Percentiles rank a stretch among this genome's conserved stretches.
phyloP scores from a whole-genome alignment of 2,329 filamentous ascomycete species.

The Dactylellina cionopaga region DNA sequence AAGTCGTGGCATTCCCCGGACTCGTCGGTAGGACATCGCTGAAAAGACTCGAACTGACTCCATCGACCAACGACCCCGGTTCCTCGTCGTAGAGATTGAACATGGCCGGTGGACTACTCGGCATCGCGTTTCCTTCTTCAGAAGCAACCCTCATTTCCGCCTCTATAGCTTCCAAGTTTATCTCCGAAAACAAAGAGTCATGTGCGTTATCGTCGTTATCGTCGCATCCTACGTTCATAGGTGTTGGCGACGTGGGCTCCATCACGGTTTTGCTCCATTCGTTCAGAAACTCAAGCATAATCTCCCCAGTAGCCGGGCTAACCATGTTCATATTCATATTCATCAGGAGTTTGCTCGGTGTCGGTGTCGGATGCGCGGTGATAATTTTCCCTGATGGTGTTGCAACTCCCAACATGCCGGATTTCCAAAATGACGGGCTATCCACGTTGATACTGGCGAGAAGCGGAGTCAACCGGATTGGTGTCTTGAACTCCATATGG shows the following conservation, averaged over 20 bases:
- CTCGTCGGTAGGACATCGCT: conserved; percentile 49
- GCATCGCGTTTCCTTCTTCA: conserved; percentile 60
- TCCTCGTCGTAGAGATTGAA: conserved; percentile 59
- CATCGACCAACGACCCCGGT: conserved; percentile 48
- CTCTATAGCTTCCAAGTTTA: conserved; percentile 55
- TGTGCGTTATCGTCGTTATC: conserved; percentile 61
- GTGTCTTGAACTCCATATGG: conserved; percentile 46
- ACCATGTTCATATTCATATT: conserved; percentile 15
- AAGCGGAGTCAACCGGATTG: conserved; percentile 41
- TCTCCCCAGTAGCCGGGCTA: conserved; percentile 46
- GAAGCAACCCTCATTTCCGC: conserved; percentile 49
- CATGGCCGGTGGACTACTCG: conserved; percentile 62
- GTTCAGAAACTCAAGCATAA: conserved; percentile 48
- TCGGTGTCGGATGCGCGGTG: conserved; percentile 43
- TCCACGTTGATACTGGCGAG: conserved; percentile 51
- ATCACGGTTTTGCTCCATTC: conserved; percentile 50
- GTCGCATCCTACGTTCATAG: conserved; percentile 58
- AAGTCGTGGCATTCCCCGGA: conserved; percentile 32
- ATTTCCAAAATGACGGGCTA: conserved; percentile 50
- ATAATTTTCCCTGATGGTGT: conserved; percentile 47
- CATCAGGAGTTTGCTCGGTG: conserved; percentile 40
- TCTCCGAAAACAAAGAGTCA: conserved; percentile 68
- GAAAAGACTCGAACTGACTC: conserved; percentile 45
- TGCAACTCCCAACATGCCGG: conserved; percentile 38
- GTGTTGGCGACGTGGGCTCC: conserved; percentile 57